phyloP scores from a whole-genome alignment of 2,329 filamentous ascomycete genomes.

The Teratosphaeria gauchensis region DNA sequence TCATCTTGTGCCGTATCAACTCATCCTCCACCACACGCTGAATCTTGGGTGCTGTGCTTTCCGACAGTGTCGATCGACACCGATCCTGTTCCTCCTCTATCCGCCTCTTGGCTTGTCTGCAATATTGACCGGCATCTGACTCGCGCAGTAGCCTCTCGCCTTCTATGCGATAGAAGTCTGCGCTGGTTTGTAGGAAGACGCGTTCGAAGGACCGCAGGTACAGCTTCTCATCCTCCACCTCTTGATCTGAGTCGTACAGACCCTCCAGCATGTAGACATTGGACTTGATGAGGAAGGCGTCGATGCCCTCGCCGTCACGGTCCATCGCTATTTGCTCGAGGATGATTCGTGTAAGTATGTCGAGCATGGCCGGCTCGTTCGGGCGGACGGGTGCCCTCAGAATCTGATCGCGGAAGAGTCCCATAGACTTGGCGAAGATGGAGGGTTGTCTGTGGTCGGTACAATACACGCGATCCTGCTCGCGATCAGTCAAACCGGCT shows the following conservation, averaged over 20 bases:
- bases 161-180: slow-evolving; percentile 65
- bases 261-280: slow-evolving; percentile 84
- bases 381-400: slow-evolving; percentile 50
- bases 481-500: slow-evolving; percentile 14
- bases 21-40: slow-evolving; percentile 68
- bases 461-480: slow-evolving; percentile 68
- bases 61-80: slow-evolving; percentile 71
- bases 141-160: slow-evolving; percentile 65
- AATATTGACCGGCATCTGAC: slow-evolving; percentile 72
- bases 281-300: slow-evolving; percentile 70
- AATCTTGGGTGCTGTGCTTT: slow-evolving; percentile 63
- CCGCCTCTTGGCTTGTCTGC: slow-evolving; percentile 63
- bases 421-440: slow-evolving; percentile 78
- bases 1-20: slow-evolving; percentile 66
- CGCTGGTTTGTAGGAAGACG: slow-evolving; percentile 61
- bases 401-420: slow-evolving; percentile 78
- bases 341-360: slow-evolving; percentile 70
- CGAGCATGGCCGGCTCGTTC: slow-evolving; percentile 49
- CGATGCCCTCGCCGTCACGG: slow-evolving; percentile 77
- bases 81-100: slow-evolving; percentile 73
- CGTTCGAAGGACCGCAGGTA: slow-evolving; percentile 79
- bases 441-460: slow-evolving; percentile 63
- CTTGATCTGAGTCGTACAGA: slow-evolving; percentile 71
- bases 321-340: slow-evolving; percentile 91
- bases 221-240: slow-evolving; percentile 68